These are phyloP conservation scores for Jamesozyma spencerorum DNA, from an alignment of 805 yeast species.

Conservation along the genomic window DNA sequence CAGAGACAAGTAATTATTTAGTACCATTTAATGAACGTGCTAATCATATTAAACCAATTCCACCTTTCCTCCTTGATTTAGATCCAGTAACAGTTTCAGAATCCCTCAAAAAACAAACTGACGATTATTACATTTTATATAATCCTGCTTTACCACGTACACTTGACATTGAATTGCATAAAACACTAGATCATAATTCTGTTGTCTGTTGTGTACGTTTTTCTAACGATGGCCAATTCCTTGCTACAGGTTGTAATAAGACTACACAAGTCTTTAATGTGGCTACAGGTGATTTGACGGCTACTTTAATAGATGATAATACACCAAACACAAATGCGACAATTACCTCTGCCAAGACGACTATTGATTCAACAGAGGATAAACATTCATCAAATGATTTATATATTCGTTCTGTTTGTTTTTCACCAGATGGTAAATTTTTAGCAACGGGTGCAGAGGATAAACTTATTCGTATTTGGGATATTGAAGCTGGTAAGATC, in stretches of 20 bases:
- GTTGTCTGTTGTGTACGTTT: constrained; percentile 96
- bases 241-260: constrained; percentile 96
- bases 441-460: constrained; percentile 93
- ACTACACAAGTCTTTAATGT: constrained; percentile 91
- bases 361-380: constrained; percentile 30
- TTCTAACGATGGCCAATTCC: constrained; percentile 78
- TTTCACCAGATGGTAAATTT: constrained; percentile 88
- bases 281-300: constrained; percentile 80
- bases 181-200: constrained; percentile 82
- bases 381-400: constrained; percentile 57
- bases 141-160: constrained; percentile 74
- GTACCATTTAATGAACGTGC: constrained; percentile 35
- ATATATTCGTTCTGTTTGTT: constrained; percentile 90
- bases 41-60: constrained; percentile 60
- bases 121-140: constrained; percentile 80
- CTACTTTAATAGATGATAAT: constrained; percentile 75
- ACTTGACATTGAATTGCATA: constrained; percentile 80
- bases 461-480: constrained; percentile 91
- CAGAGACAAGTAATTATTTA: constrained; percentile 21
- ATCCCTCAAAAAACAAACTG: constrained; percentile 69
- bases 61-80: constrained; percentile 70
- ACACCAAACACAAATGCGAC: constrained; percentile 24
- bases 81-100: constrained; percentile 72
- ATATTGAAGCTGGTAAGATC: constrained; percentile 72
- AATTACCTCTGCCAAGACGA: constrained; percentile 29